phyloP scores from a whole-genome alignment of 2,329 filamentous ascomycete genomes.

The Aspergillus tanneri region DNA sequence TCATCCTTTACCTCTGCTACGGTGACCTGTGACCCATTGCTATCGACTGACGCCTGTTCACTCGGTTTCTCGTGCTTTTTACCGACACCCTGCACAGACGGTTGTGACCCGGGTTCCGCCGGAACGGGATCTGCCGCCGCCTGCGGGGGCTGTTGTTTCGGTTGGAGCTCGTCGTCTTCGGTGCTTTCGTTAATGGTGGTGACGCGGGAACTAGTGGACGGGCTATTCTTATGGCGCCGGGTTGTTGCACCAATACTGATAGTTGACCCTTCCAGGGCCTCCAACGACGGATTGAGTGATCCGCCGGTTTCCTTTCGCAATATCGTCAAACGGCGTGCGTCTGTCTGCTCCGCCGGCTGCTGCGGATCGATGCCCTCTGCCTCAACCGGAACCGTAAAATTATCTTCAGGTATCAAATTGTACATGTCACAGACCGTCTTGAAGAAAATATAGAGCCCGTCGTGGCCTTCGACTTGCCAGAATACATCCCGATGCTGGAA shows the following conservation, averaged over 20 bases:
- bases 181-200: slow-evolving; percentile 79
- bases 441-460: slow-evolving; percentile 94
- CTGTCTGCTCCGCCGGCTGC: slow-evolving; percentile 25
- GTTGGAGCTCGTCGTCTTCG: slow-evolving; percentile 62
- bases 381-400: slow-evolving; percentile 91
- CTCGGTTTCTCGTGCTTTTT: slow-evolving; percentile 10
- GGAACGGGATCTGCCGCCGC: slow-evolving; percentile 6
- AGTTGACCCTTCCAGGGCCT: slow-evolving; percentile 45
- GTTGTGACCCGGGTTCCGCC: slow-evolving; percentile 14
- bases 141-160: slow-evolving; percentile 18
- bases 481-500: slow-evolving; percentile 95
- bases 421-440: slow-evolving; percentile 95
- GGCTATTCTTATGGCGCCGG: slow-evolving; percentile 77
- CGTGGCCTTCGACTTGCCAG: slow-evolving; percentile 86
- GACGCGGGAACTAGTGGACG: slow-evolving; percentile 74
- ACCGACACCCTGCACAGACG: slow-evolving; percentile 11
- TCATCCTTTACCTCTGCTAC: slow-evolving; percentile 21
- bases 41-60: slow-evolving; percentile 8
- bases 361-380: slow-evolving; percentile 75
- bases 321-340: slow-evolving; percentile 38
- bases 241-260: slow-evolving; percentile 67
- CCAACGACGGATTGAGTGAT: slow-evolving; percentile 16
- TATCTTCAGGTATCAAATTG: slow-evolving; percentile 83
- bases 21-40: slow-evolving; percentile 18
- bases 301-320: slow-evolving; percentile 35